Evolutionary conservation across 805 yeast genomes (phyloP), one percentile per base, ranked within the genome.

Genomic region (Candida glaebosa): DNA sequence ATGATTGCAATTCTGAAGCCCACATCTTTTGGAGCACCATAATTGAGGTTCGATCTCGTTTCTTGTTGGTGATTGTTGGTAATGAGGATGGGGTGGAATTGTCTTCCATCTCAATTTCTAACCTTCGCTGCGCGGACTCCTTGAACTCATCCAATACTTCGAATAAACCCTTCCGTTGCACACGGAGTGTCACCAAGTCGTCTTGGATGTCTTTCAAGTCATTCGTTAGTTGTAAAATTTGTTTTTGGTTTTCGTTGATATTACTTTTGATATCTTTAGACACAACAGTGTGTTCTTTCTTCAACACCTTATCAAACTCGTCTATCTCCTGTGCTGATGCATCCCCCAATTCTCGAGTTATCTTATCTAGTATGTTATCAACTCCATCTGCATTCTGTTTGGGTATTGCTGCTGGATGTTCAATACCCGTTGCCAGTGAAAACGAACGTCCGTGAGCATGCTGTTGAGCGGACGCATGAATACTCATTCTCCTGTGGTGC

Each of bases 21-120:
- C 96, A 88, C 69, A 85, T 77, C 52, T 81, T 81, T 57, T 87
- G 91, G 39, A 89, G 65, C 40, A 86, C 78, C 40, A 84, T 52
- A 39, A 88, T 79, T 41, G 89, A 81, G 45, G 82, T 79, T 33
- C 95, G 69, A 56, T 84, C 88, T 39, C 71, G 63, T 31, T 69
- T 45, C 44, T 59, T 62, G 36, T 24, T 17, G 15, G 41, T 4
- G 31, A 22, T 7, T 12, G 19, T 31, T 3, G 34, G 3, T 12
- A 17, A 16, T 3, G 33, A 25, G 4, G 30, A 14, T 15, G 8
- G 16, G 3, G 16, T 10, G 12, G 32, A 31, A 16, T 41, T 37
- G 7, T 20, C 30, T 22, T 40, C 43, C 8, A 44, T 44, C 43
- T 78, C 84, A 22, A 72, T 45, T 32, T 69, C 76, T 5, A 82